Conservation (phyloP, 2,329 filamentous ascomycete species). For the Fusarium veterinarium region DNA sequence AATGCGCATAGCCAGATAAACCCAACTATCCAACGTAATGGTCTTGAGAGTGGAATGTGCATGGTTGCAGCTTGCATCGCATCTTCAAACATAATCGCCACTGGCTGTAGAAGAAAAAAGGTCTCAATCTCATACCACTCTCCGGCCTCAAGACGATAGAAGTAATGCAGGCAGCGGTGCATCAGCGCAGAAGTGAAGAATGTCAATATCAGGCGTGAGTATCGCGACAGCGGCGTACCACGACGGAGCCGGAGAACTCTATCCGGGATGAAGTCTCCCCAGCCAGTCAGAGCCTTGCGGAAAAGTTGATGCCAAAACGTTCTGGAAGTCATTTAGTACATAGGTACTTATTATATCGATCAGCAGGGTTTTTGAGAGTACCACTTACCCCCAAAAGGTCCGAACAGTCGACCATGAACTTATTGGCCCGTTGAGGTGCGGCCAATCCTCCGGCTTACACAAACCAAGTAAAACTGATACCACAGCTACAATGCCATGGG, state of each 20-base stretch:
- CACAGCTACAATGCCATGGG: background rate
- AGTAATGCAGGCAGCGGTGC: background rate
- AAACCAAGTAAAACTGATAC: background rate
- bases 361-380: accelerated
- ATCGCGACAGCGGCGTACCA: background rate
- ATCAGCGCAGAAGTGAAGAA: background rate
- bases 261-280: slow-evolving; percentile 2
- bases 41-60: background rate
- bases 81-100: background rate
- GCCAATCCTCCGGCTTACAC: background rate
- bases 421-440: background rate
- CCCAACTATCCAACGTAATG: background rate
- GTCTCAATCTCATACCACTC: background rate
- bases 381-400: slow-evolving; percentile 7
- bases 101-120: background rate
- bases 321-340: background rate
- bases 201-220: background rate
- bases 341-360: accelerated
- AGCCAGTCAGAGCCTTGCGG: background rate
- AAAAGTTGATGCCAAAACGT: slow-evolving; percentile 14
- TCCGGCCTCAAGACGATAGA: background rate
- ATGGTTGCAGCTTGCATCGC: background rate
- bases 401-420: slow-evolving; percentile 2
- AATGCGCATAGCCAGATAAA: background rate
- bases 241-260: background rate